Evolutionary conservation across 495 filamentous ascomycete species (phyloP).

Genomic region (Hypomontagnella monticulosa): DNA sequence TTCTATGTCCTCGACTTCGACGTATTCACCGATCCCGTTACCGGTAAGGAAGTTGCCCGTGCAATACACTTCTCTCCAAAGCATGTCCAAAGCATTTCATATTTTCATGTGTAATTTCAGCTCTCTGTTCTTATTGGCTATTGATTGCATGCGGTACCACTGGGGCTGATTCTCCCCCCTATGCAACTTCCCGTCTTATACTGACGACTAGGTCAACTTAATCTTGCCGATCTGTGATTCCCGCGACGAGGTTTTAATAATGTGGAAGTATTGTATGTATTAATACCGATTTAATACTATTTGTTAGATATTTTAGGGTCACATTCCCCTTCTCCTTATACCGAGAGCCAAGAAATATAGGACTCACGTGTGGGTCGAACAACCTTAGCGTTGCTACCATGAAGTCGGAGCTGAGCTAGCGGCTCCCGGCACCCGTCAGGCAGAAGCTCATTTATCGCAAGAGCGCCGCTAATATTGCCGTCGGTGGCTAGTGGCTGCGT

Average conservation of each 20-base stretch:
- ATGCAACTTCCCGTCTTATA: too few relatives aligned
- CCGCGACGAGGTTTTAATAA: neutral
- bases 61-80: too few relatives aligned
- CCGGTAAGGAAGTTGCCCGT: too few relatives aligned
- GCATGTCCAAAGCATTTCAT: too few relatives aligned
- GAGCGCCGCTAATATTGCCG: slow-evolving; percentile 22
- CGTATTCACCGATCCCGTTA: too few relatives aligned
- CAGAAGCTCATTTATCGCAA: slow-evolving; percentile 10
- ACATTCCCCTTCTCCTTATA: neutral
- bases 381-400: slow-evolving; percentile 5
- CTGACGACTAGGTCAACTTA: too few relatives aligned
- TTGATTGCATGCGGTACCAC: neutral
- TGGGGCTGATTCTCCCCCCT: slow-evolving; percentile 1
- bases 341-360: too few relatives aligned
- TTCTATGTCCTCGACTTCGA: too few relatives aligned
- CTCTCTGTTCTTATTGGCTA: neutral
- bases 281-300: neutral
- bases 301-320: neutral
- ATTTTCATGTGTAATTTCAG: too few relatives aligned
- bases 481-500: slow-evolving; percentile 18
- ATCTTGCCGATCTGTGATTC: too few relatives aligned
- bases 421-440: slow-evolving; percentile 11
- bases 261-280: neutral
- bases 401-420: slow-evolving; percentile 3
- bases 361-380: slow-evolving; percentile 32